Evolutionary conservation across 306 rosid species (phyloP), one percentile per base, ranked within the genome.

Genomic region (Canavalia gladiata): DNA sequence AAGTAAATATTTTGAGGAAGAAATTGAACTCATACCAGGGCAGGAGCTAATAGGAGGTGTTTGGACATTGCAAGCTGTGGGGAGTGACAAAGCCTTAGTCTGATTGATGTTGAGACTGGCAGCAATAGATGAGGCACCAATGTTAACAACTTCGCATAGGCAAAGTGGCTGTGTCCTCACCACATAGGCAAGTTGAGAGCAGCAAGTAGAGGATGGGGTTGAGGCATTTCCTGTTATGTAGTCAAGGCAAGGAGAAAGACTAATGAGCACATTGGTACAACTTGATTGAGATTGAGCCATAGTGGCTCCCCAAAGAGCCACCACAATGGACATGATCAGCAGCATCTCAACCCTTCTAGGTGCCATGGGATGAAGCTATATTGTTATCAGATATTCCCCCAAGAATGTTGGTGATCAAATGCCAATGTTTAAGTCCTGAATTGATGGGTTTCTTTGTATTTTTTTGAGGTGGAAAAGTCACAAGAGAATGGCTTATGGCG

Each of bases 11-110:
- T 5, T 34, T 1, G 0, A 66, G 76, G 47, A 9, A 75, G 7
- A 83, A 55, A 31, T 29, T 72, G 5, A 49, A 64, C 12, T 30
- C 41, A 67, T 82, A 91, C 91, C 84, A 1, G 8, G 55, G 35
- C 95, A 91, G 8, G 68, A 72, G 84, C 82, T 83, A 64, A 84
- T 39, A 10, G 93, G 89, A 51, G 95, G 93, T 33, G 91, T 85
- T 56, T 86, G 91, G 33, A 91, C 71, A 4, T 60, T 57, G 74
- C 96, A 91, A 54, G 87, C 80, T 45, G 50, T 35, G 0, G 93
- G 93, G 45, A 91, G 93, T 4, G 74, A 33, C 28, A 85, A 71
- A 57, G 89, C 96, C 31, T 4, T 86, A 76, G 96, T 89, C 72
- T 86, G 91, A 83, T 91, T 91, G 54, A 91, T 75, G 80, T 85